phyloP scores from a whole-genome alignment of 257 asterid genomes.

The Solanum virginianum region DNA sequence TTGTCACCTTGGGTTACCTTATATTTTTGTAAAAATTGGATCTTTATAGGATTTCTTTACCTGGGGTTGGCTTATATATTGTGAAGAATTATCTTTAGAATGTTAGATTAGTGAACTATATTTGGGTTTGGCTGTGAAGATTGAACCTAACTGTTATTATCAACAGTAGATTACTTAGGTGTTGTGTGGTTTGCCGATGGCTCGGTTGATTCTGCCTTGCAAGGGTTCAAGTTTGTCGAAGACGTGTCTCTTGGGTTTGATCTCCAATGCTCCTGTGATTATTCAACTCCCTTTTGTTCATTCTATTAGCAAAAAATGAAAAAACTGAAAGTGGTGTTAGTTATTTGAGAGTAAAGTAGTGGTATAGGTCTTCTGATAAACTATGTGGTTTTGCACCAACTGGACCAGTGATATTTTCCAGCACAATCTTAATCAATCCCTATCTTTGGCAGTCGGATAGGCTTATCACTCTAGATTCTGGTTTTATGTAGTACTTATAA shows the following conservation, averaged over 20 bases:
- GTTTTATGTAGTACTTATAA: not conserved
- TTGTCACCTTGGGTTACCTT: conserved; percentile 2
- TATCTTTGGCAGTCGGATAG: not conserved
- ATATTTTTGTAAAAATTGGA: not conserved
- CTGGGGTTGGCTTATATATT: conserved; percentile 1
- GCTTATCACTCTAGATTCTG: not conserved
- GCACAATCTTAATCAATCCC: not conserved
- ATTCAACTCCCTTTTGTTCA: conserved; percentile 17
- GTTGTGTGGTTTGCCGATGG: conserved; percentile 45
- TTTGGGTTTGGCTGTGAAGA: not conserved
- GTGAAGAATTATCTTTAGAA: not conserved
- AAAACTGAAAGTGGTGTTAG: not conserved
- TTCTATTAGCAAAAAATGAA: not conserved
- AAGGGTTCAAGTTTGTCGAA: conserved; percentile 64
- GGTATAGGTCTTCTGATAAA: not conserved
- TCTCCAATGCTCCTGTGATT: conserved; percentile 71
- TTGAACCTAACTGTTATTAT: not conserved
- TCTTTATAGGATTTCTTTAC: not conserved
- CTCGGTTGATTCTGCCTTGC: conserved; percentile 75
- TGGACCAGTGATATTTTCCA: not conserved
- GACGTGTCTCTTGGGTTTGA: conserved; percentile 78
- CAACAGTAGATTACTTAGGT: conserved; percentile 19
- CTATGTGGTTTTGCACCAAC: not conserved
- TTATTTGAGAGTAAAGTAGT: not conserved
- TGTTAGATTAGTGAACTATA: not conserved